Percentiles rank a stretch among this genome's conserved stretches.
Conservation (phyloP, 768 basidiomycete species). For the Cystobasidium ongulense region DNA sequence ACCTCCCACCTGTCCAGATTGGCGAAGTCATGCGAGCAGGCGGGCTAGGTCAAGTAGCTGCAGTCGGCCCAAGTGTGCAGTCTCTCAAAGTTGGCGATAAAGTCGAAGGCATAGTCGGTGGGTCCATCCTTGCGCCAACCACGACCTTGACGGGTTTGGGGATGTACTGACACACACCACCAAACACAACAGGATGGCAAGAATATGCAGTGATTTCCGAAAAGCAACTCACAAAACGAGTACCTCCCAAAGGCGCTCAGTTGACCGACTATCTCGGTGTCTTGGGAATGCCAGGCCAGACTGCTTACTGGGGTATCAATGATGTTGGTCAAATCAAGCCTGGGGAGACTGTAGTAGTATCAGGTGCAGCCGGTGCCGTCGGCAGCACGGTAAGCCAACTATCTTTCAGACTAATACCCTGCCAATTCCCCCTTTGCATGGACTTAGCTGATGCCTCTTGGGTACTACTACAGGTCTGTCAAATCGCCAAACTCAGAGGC, state of each 20-base stretch:
- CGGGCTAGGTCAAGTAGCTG: constrained; percentile 51
- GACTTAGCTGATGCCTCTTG: too few species aligned
- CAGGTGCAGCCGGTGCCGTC: constrained; percentile 84
- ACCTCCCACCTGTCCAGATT: constrained; percentile 61
- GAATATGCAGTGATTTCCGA: constrained; percentile 29
- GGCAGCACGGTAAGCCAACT: constrained; percentile 54
- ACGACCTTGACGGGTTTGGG: too few species aligned
- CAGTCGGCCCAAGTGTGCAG: constrained; percentile 53
- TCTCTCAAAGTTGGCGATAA: constrained; percentile 59
- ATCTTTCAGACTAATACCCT: not conserved
- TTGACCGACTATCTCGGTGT: constrained; percentile 69
- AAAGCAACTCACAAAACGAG: constrained; percentile 11
- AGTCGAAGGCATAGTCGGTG: constrained; percentile 51
- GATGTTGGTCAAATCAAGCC: constrained; percentile 71
- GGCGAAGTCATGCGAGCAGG: constrained; percentile 51
- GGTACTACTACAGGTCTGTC: constrained; percentile 52
- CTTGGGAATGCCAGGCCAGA: constrained; percentile 57
- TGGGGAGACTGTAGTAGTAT: constrained; percentile 76
- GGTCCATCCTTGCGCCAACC: not conserved
- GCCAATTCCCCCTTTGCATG: too few species aligned
- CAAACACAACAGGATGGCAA: constrained; percentile 7
- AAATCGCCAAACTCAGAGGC: constrained; percentile 68
- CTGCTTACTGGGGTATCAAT: constrained; percentile 85
- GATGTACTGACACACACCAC: not conserved
- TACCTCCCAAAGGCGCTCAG: constrained; percentile 14